These are phyloP conservation scores for Pleurotus citrinopileatus DNA, from an alignment of 768 basidiomycete species.

Conservation along the genomic window DNA sequence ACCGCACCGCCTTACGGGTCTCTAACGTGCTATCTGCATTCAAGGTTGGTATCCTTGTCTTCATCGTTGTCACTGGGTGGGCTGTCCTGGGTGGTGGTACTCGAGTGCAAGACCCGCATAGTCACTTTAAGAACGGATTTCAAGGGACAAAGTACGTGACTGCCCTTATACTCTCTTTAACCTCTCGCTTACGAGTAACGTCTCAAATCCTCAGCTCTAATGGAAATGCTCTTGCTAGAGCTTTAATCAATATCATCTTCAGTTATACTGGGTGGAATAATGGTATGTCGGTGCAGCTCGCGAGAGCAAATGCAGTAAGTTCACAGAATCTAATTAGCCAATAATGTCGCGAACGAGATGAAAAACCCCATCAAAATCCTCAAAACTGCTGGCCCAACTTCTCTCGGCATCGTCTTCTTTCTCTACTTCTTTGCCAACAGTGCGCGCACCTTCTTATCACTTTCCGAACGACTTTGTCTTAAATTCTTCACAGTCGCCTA, in stretches of 20 bases:
- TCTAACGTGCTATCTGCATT: constrained; percentile 34
- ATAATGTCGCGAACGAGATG: constrained; percentile 45
- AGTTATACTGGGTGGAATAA: constrained; percentile 33
- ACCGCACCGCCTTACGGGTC: constrained; percentile 1
- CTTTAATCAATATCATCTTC: constrained; percentile 34
- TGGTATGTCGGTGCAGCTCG: too few relatives aligned
- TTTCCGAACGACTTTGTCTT: too few relatives aligned
- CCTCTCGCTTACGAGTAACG: too few relatives aligned
- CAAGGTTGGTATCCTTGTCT: constrained; percentile 44
- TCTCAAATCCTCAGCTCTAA: constrained; percentile 20
- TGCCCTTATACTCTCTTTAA: too few relatives aligned
- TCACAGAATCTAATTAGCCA: constrained; percentile 26
- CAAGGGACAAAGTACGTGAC: constrained; percentile 41
- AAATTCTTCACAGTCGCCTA: neutral
- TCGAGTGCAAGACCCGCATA: constrained; percentile 50
- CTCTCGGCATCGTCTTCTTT: constrained; percentile 40
- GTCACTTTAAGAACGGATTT: constrained; percentile 58
- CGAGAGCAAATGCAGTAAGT: too few relatives aligned
- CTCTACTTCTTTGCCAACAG: constrained; percentile 46
- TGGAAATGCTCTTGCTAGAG: constrained; percentile 40
- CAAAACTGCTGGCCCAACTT: constrained; percentile 39
- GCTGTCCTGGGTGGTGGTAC: constrained; percentile 60
- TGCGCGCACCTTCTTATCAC: constrained; percentile 1
- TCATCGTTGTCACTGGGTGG: constrained; percentile 55
- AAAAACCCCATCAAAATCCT: constrained; percentile 41